phyloP scores from a whole-genome alignment of 352 stramenopile genomes.

The Globisporangium middletonii region DNA sequence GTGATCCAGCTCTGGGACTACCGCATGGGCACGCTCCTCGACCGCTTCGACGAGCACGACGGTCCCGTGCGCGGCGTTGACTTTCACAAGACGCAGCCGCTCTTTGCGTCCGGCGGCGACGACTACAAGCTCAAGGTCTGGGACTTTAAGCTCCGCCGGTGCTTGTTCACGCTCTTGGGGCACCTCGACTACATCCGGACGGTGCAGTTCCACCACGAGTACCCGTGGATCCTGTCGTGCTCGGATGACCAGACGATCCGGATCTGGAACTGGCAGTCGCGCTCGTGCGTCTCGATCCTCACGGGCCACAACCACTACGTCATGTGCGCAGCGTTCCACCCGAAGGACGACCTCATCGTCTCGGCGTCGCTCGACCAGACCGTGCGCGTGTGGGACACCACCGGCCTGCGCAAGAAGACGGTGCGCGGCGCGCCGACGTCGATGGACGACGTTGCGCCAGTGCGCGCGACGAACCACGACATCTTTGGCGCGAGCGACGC shows the following conservation, averaged over 20 bases:
- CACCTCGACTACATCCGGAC: slow-evolving; percentile 99
- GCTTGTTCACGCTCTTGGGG: slow-evolving; percentile 98
- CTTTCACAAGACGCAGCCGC: slow-evolving; percentile 96
- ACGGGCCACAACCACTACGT: slow-evolving; percentile 99
- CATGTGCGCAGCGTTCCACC: slow-evolving; percentile 99
- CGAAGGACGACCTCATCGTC: slow-evolving; percentile 99
- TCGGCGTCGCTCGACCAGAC: slow-evolving; percentile 98
- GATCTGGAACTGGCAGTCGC: slow-evolving; percentile 99
- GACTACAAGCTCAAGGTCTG: slow-evolving; percentile 99
- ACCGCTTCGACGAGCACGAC: slow-evolving; percentile 99
- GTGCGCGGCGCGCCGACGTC: slow-evolving; percentile 85
- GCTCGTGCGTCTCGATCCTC: slow-evolving; percentile 98
- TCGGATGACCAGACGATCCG: slow-evolving; percentile 99
- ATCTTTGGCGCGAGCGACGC: slow-evolving; percentile 99
- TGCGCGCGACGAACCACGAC: slow-evolving; percentile 83
- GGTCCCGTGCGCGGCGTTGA: slow-evolving; percentile 98
- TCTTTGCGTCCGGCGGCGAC: slow-evolving; percentile 98
- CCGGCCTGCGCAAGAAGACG: slow-evolving; percentile 98
- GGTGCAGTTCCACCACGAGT: slow-evolving; percentile 99
- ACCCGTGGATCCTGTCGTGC: slow-evolving; percentile 98
- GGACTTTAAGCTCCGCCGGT: slow-evolving; percentile 99
- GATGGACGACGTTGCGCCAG: slow-evolving; percentile 66
- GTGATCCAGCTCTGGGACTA: slow-evolving; percentile 99
- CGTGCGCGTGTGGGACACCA: slow-evolving; percentile 99
- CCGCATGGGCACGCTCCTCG: slow-evolving; percentile 97